Evolutionary conservation across 2,329 filamentous ascomycete species (phyloP).

Genomic region (Cephalotrichum gorgonifer): DNA sequence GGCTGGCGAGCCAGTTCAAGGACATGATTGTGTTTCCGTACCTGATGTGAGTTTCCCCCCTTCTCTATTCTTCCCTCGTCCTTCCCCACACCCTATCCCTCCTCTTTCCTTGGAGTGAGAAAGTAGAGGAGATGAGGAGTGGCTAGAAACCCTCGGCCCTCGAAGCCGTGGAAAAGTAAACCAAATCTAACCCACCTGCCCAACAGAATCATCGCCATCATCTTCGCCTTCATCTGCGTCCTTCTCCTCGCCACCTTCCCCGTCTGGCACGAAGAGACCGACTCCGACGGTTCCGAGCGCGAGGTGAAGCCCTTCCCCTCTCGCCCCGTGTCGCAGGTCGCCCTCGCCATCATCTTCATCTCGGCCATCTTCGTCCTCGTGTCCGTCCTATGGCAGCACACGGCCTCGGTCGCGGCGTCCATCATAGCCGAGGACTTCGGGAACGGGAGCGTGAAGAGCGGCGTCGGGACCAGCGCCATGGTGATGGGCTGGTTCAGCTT

Average conservation of each 20-base stretch:
- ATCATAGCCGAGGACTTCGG: conserved; percentile 88
- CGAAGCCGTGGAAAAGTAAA: too few species aligned
- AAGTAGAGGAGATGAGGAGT: too few species aligned
- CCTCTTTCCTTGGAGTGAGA: too few species aligned
- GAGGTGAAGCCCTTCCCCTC: conserved; percentile 93
- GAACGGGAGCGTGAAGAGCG: conserved; percentile 77
- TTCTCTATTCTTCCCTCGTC: neutral
- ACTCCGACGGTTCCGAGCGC: conserved; percentile 69
- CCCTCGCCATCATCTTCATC: conserved; percentile 84
- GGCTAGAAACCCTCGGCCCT: too few species aligned
- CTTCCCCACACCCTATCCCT: neutral
- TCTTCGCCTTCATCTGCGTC: conserved; percentile 94
- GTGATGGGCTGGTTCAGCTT: conserved; percentile 97
- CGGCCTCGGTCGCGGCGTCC: conserved; percentile 87
- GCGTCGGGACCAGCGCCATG: conserved; percentile 92
- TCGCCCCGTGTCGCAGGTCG: conserved; percentile 82
- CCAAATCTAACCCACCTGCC: neutral
- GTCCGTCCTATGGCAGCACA: conserved; percentile 83
- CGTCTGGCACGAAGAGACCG: conserved; percentile 89
- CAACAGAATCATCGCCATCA: conserved; percentile 86
- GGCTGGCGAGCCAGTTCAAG: conserved; percentile 95
- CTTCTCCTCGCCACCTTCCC: conserved; percentile 93
- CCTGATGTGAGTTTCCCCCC: conserved; percentile 57
- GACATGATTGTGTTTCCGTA: conserved; percentile 98
- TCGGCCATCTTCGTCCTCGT: conserved; percentile 61